phyloP scores from a whole-genome alignment of 2,329 filamentous ascomycete species.

The Hypoxylon sp. region DNA sequence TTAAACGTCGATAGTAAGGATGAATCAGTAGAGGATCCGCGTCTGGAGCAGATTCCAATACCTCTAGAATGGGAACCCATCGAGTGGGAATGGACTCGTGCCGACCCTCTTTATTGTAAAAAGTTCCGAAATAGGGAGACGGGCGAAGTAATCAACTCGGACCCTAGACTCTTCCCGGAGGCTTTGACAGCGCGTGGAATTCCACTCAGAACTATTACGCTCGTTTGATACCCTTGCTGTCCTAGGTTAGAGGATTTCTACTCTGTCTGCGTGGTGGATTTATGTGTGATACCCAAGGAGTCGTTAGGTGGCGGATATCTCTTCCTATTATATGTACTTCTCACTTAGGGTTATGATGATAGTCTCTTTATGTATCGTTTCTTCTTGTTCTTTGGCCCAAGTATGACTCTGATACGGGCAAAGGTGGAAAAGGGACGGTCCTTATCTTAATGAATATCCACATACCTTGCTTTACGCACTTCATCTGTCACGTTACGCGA shows the following conservation, averaged over 20 bases:
- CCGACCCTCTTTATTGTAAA: constrained; percentile 33
- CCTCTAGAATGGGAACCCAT: constrained; percentile 39
- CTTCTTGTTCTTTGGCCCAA: no score
- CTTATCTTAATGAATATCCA: no score
- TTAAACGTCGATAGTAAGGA: background rate
- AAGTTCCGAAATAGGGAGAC: constrained; percentile 36
- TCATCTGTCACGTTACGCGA: background rate
- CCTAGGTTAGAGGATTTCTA: background rate
- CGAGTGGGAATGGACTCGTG: constrained; percentile 27
- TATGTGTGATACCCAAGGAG: background rate
- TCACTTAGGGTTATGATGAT: no score
- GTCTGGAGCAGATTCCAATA: constrained; percentile 31
- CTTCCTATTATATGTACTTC: background rate
- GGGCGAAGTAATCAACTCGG: constrained; percentile 43
- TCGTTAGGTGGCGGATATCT: background rate
- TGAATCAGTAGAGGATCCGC: constrained; percentile 29
- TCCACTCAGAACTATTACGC: constrained; percentile 35
- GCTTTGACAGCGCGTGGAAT: constrained; percentile 36
- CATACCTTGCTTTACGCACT: no score
- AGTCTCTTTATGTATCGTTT: no score
- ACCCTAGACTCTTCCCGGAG: constrained; percentile 43
- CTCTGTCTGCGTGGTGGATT: background rate
- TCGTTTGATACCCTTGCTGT: constrained; percentile 31
- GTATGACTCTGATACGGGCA: no score
- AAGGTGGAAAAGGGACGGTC: no score